These are phyloP conservation scores for Colletotrichum sp. DNA, from an alignment of 2,329 filamentous ascomycete genomes.

Conservation along the genomic window DNA sequence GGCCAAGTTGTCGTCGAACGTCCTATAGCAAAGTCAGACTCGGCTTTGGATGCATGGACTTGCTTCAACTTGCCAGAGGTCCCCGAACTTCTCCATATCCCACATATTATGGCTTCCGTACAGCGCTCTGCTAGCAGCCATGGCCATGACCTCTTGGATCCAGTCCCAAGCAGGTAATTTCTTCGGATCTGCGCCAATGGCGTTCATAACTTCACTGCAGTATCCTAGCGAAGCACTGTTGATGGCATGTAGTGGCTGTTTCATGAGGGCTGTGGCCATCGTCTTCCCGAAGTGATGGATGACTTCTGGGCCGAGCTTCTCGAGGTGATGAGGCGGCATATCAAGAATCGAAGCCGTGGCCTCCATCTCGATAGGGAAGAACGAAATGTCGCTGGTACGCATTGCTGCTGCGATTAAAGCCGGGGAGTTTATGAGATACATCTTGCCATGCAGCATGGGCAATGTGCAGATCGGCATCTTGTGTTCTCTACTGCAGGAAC, in stretches of 20 bases:
- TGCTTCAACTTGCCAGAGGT: slow-evolving; percentile 38
- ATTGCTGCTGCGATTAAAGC: slow-evolving; percentile 43
- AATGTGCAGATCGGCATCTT: slow-evolving; percentile 45
- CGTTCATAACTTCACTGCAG: slow-evolving; percentile 33
- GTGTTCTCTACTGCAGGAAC: slow-evolving; percentile 24
- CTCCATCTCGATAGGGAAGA: slow-evolving; percentile 45
- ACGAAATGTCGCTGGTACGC: slow-evolving; percentile 46
- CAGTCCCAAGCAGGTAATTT: slow-evolving; percentile 41
- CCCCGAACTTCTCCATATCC: slow-evolving; percentile 26
- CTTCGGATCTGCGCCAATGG: slow-evolving; percentile 23
- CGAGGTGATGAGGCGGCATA: slow-evolving; percentile 30
- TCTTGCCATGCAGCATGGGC: slow-evolving; percentile 45
- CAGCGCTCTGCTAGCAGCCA: slow-evolving; percentile 41
- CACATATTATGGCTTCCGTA: slow-evolving; percentile 46
- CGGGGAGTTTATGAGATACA: slow-evolving; percentile 51
- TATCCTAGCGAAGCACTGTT: slow-evolving; percentile 38
- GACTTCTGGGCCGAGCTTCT: slow-evolving; percentile 27
- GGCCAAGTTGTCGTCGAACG: slow-evolving; percentile 31
- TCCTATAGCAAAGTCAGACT: neutral
- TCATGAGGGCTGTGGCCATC: slow-evolving; percentile 37
- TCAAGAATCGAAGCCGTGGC: slow-evolving; percentile 41
- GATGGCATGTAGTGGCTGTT: slow-evolving; percentile 36
- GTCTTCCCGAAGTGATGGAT: slow-evolving; percentile 39
- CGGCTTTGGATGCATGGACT: too few species aligned
- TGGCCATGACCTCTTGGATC: slow-evolving; percentile 40